Conservation (phyloP, 2,329 filamentous ascomycete genomes). For the Ophiosphaerella narmari region DNA sequence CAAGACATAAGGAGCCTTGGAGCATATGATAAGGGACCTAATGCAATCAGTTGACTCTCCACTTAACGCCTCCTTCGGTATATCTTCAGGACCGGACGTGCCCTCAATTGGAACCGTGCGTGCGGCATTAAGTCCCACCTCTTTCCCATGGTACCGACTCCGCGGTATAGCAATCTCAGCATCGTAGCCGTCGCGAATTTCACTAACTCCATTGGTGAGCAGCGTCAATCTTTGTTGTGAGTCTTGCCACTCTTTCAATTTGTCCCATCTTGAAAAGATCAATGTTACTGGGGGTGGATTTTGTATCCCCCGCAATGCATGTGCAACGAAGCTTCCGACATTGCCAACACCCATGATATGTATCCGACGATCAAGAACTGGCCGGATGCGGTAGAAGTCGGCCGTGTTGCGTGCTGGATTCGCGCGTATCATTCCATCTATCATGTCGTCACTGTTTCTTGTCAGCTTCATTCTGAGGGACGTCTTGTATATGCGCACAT, state of each 20-base stretch:
- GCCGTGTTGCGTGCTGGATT: slow-evolving; percentile 14
- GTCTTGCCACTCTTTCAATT: slow-evolving; percentile 55
- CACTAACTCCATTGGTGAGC: slow-evolving; percentile 50
- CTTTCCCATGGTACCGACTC: slow-evolving; percentile 45
- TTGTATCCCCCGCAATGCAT: slow-evolving; percentile 66
- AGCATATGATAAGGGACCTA: slow-evolving; percentile 75
- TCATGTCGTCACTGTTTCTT: slow-evolving; percentile 11
- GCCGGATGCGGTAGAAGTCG: slow-evolving; percentile 40
- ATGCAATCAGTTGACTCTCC: slow-evolving; percentile 58
- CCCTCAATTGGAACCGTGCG: slow-evolving; percentile 10
- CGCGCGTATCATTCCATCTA: background rate
- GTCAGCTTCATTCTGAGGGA: slow-evolving; percentile 9
- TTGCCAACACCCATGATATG: slow-evolving; percentile 82
- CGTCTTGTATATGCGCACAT: slow-evolving; percentile 6
- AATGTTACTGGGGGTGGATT: slow-evolving; percentile 76
- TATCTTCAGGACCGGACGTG: background rate
- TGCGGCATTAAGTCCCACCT: slow-evolving; percentile 23
- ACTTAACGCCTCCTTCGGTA: slow-evolving; percentile 8
- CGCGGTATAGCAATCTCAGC: slow-evolving; percentile 49
- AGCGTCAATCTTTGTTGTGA: slow-evolving; percentile 51
- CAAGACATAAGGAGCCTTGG: slow-evolving; percentile 73
- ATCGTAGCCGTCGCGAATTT: slow-evolving; percentile 50
- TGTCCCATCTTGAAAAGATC: slow-evolving; percentile 66
- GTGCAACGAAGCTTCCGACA: slow-evolving; percentile 78
- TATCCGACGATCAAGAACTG: slow-evolving; percentile 36